Base-by-base conservation (phyloP, 495 filamentous ascomycete species). In the Aspergillus funiculosus region DNA sequence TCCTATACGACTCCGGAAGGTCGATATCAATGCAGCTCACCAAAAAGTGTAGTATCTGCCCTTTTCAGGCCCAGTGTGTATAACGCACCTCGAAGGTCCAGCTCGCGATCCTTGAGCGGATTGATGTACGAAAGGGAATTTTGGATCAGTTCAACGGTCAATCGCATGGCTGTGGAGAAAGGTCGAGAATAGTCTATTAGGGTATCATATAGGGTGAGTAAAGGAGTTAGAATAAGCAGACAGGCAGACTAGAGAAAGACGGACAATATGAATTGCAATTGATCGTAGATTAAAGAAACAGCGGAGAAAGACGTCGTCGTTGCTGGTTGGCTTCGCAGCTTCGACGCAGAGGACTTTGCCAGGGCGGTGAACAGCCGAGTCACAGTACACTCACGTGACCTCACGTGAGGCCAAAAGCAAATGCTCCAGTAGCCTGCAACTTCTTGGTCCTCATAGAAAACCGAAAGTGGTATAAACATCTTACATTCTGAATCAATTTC, bases 71-170 rank as follows among this genome's bases (percentile, higher is more conserved):
- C 35, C 61, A 47, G 42, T 46, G 43, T 60, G 44, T 63, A 41
- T 55, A 69, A 90, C 89, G 84, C 82, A 99, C 94, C 94, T 97
- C 94, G 82, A 56, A 99, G 89, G 76, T 96, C 89, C 60, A 99
- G 79, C 78, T 99, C 94, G 60, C 94, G 87, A 74, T 99, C 92
- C 67, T 87, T 90, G 70, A 97, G 76, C 51, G 91, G 87, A 73
- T 97, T 97, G 60, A 96, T 86, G 80, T 94, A 99, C 64, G 88
- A 94, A 48, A 91, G 85, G 48, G 91, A 91, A 68, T 77, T 80
- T 64, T 85, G 77, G 61, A 97, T 89, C 58, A 95, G 85, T 63
- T 97, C 92, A 53, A 87, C 82, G 44, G 89, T 96, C 68, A 98
- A 78, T 75, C 92, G 84, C 92, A 97, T 96, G 22, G 52, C 65